A percentile compares a stretch with the other conserved stretches of the same genome.
These are phyloP conservation scores for Vaccinium corymbosum DNA, from an alignment of 148 eudicot genomes.

Conservation along the genomic window DNA sequence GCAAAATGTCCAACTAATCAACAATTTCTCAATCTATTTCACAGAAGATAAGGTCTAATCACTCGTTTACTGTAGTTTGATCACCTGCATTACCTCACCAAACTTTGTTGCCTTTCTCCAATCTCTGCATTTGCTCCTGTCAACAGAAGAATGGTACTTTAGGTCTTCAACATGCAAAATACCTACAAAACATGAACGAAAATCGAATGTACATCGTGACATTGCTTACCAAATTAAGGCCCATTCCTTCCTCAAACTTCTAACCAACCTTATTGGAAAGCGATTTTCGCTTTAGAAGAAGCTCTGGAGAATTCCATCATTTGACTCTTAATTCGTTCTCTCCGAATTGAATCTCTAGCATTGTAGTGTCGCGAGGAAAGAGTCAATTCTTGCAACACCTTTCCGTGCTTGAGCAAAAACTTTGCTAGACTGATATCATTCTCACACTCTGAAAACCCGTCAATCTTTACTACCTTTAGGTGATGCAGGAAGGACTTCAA, in stretches of 20 bases:
- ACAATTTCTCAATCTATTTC: too few species aligned
- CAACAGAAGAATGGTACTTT: neutral
- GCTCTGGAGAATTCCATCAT: conserved; percentile 49
- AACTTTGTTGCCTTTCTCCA: neutral
- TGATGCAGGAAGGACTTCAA: conserved; percentile 40
- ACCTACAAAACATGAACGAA: neutral
- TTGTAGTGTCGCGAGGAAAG: conserved; percentile 23
- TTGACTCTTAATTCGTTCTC: conserved; percentile 46
- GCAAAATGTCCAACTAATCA: too few species aligned
- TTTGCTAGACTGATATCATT: conserved; percentile 39
- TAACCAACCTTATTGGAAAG: conserved; percentile 25
- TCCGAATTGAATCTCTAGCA: conserved; percentile 30
- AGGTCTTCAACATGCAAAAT: neutral
- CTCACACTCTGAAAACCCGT: conserved; percentile 39
- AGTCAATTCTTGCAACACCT: conserved; percentile 43
- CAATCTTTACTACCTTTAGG: conserved; percentile 43
- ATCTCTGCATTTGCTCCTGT: neutral
- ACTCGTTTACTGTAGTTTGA: too few species aligned
- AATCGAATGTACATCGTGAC: neutral
- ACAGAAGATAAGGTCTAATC: too few species aligned
- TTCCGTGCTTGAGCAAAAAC: conserved; percentile 53
- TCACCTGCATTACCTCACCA: too few species aligned
- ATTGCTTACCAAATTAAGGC: neutral
- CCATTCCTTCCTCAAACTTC: neutral
- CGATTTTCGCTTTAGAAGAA: conserved; percentile 42